Base-by-base conservation (phyloP, 257 asterid genomes). In the Pogostemon cablin region DNA sequence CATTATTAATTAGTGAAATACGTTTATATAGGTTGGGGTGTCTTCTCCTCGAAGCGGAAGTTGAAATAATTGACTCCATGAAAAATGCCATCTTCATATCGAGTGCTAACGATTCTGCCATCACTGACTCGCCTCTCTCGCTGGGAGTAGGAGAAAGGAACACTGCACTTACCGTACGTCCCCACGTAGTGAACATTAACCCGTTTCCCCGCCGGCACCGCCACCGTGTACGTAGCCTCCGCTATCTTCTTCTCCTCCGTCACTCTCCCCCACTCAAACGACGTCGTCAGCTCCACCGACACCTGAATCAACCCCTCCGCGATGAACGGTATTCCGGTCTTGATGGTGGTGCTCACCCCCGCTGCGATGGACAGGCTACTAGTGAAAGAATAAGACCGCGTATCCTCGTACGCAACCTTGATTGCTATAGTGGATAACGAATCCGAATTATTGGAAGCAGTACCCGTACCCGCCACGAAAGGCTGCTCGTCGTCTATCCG, bases 121-220 rank as follows among this genome's bases (percentile, higher is more conserved):
- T 20, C 64, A 3, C 25, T 9, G 11, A 64, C 17, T 0, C 43
- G 40, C 12, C 0, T 41, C 8, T 68, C 73, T 6, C 6, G 7
- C 43, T 54, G 73, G 1, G 41, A 17, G 44, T 68, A 68, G 32
- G 17, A 4, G 73, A 53, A 68, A 8, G 73, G 73, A 42, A 68
- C 17, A 25, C 41, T 12, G 43, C 73, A 68, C 10, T 48, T 68
- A 12, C 73, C 73, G 3, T 0, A 2, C 0, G 63, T 54, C 3
- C 73, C 73, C 3, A 68, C 73, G 12, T 54, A 68, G 9, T 1
- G 4, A 8, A 68, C 34, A 2, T 0, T 1, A 20, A 39, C 73
- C 17, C 0, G 3, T 40, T n/a, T 68, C 64, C 8, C 9, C 1
- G 73, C 7, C n/a, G 65, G 64, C 7, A 68, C 73, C 1, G 37